phyloP scores from a whole-genome alignment of 768 basidiomycete species.

The Leccinum barrowsii region DNA sequence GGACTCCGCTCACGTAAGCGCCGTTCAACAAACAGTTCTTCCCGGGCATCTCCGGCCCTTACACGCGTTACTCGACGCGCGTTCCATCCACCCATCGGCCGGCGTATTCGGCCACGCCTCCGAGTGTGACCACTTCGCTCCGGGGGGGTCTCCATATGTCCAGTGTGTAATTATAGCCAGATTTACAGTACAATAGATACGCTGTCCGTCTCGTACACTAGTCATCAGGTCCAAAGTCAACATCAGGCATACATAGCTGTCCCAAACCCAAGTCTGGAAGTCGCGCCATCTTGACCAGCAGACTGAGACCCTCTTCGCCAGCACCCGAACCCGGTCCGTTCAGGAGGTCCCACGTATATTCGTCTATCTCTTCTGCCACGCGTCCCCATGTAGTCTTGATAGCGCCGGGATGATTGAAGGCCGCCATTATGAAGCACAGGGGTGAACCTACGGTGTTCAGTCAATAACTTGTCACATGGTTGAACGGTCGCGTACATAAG shows the following conservation, averaged over 20 bases:
- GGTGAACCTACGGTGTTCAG: conserved; percentile 54
- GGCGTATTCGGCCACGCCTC: conserved; percentile 17
- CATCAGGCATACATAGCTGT: conserved; percentile 44
- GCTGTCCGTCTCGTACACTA: conserved; percentile 13
- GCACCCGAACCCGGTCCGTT: conserved; percentile 38
- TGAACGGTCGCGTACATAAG: conserved; percentile 50
- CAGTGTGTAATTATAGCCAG: conserved; percentile 14
- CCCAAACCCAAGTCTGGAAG: conserved; percentile 70
- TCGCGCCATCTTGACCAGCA: conserved; percentile 75
- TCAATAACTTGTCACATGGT: conserved; percentile 1
- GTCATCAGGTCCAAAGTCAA: conserved; percentile 24
- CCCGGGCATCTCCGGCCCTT: conserved; percentile 25
- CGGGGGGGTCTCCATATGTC: conserved; percentile 14
- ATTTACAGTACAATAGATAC: conserved; percentile 18
- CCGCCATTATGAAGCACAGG: conserved; percentile 72
- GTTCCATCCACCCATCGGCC: conserved; percentile 12
- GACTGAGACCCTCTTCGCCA: conserved; percentile 45
- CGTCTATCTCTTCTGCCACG: conserved; percentile 64
- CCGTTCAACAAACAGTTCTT: conserved; percentile 29
- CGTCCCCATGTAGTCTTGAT: conserved; percentile 70
- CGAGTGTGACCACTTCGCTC: conserved; percentile 6
- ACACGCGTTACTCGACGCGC: conserved; percentile 8
- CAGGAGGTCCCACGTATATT: conserved; percentile 59
- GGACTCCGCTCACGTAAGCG: conserved; percentile 34
- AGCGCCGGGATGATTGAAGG: conserved; percentile 57